Base-by-base conservation (phyloP, 2,329 filamentous ascomycete species). In the Aspergillus udagawae region DNA sequence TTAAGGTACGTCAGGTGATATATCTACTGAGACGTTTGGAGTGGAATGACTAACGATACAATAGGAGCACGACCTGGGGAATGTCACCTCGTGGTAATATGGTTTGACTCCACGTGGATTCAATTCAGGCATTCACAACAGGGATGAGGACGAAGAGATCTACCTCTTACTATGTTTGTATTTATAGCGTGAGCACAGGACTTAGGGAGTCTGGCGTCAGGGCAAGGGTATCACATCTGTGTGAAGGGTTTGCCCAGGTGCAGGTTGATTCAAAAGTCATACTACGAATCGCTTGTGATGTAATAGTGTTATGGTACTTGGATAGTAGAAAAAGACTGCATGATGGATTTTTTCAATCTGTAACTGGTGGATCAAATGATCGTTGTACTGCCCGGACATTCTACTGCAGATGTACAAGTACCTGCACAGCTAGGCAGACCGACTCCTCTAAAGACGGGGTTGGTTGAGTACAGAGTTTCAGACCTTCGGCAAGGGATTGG, bases 1-100 rank as follows among this genome's bases (percentile, higher is more conserved):
- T 97, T 72, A 96, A 96, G 85, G 92, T 77, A 68, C 60, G 66
- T 60, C 9, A 7, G 25, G 7, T 45, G 32, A 49, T 27, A 17
- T n/a, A 10, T 21, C 9, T 27, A 17, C 7, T 7, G n/a, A 3
- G 20, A 54, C 23, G 10, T 10, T 51, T 4, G 7, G 14, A 27
- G 29, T 25, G 45, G 48, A 32, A n/a, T 52, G 38, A 53, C 53
- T 66, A 57, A 66, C 55, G 14, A 35, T 48, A 55, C 28, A 35
- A 54, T 45, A 74, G 71, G 73, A 75, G 62, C 73, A 75, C 55
- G 72, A 74, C 58, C 61, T 75, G 35, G 73, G 73, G 25, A 75
- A 75, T 55, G 64, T 69, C 56, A 69, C 67, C 27, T 70, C 67
- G 62, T 72, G 61, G 66, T 66, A 60, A 55, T 49, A 32, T 42